Conservation (phyloP, 192 early-diverging fungal species). For the Nowakowskiella sp. region DNA sequence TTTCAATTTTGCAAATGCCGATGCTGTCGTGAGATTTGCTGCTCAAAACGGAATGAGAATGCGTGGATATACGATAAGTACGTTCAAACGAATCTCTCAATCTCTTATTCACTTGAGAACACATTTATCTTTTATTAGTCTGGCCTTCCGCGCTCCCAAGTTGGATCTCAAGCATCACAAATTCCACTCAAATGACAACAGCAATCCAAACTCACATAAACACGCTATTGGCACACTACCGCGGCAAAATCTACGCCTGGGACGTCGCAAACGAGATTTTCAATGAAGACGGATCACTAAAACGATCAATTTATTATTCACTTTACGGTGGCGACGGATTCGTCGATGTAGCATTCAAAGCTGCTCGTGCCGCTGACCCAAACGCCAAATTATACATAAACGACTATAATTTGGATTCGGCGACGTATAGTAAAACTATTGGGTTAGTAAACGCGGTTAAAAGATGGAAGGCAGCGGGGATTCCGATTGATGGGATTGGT, state of each 20-base stretch:
- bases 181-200: conserved; percentile 9
- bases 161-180: conserved; percentile 1
- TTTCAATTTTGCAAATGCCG: conserved; percentile 4
- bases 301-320: conserved; percentile 11
- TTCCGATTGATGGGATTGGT: conserved; percentile 29
- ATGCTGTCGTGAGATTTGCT: conserved; percentile 5
- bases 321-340: conserved; percentile 15
- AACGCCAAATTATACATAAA: conserved; percentile 30
- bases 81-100: not conserved
- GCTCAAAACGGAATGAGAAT: conserved; percentile 3
- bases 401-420: conserved; percentile 22
- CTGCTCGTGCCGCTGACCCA: conserved; percentile 22
- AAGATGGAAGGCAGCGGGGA: conserved; percentile 5
- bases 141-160: not conserved
- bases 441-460: conserved; percentile 14
- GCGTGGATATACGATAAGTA: conserved; percentile 11
- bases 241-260: conserved; percentile 6
- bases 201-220: conserved; percentile 3
- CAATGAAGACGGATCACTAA: conserved; percentile 21
- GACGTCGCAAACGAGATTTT: conserved; percentile 2
- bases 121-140: too few species aligned
- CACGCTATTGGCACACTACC: conserved; percentile 3
- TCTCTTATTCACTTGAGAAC: too few species aligned
- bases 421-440: conserved; percentile 12
- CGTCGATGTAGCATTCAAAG: conserved; percentile 19